Conservation (phyloP, 2,329 filamentous ascomycete species). For the Anthostomella pinea region DNA sequence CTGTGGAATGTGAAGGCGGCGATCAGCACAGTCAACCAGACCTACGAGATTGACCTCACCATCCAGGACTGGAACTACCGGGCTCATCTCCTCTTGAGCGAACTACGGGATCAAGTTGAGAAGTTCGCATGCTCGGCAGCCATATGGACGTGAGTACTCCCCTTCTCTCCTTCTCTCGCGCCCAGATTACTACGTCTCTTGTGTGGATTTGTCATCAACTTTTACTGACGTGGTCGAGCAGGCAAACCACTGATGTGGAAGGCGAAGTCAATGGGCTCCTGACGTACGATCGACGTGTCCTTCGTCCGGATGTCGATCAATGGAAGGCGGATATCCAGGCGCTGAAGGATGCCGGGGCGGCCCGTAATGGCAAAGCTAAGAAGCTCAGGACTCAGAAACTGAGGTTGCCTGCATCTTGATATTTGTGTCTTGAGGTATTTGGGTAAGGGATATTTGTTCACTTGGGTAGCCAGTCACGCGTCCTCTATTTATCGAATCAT, state of each 20-base stretch:
- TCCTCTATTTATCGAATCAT: too few species aligned
- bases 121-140: conserved; percentile 62
- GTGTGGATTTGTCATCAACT: neutral
- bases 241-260: conserved; percentile 70
- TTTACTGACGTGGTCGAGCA: conserved; percentile 10
- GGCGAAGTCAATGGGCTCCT: conserved; percentile 71
- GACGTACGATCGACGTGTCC: conserved; percentile 63
- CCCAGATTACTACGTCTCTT: neutral
- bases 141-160: conserved; percentile 54
- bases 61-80: conserved; percentile 66
- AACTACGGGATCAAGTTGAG: conserved; percentile 60
- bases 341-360: conserved; percentile 54
- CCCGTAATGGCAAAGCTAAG: conserved; percentile 13
- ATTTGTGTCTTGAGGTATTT: too few species aligned
- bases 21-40: conserved; percentile 60
- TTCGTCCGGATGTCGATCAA: conserved; percentile 54
- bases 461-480: too few species aligned
- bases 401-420: too few species aligned
- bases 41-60: conserved; percentile 62
- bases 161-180: neutral
- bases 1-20: conserved; percentile 63
- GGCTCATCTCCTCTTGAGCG: conserved; percentile 55
- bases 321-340: conserved; percentile 60
- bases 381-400: too few species aligned
- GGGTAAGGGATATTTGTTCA: too few species aligned